phyloP scores from a whole-genome alignment of 2,329 filamentous ascomycete genomes.

The Penicillium occitanis region DNA sequence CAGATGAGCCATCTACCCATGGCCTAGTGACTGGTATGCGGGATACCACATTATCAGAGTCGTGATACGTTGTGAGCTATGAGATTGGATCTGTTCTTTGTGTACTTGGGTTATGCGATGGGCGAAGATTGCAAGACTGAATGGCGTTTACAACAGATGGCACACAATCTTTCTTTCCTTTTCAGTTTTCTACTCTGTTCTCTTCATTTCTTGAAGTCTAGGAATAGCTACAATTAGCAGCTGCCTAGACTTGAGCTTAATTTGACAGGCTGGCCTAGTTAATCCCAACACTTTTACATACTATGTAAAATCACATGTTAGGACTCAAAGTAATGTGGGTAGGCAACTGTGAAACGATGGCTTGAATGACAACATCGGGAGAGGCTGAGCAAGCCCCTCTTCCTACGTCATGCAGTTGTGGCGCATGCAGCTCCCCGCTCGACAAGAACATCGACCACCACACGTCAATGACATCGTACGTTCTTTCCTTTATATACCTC shows the following conservation, averaged over 20 bases:
- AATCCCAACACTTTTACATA: background rate
- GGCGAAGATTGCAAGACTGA: background rate
- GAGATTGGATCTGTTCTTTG: background rate
- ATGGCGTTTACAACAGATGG: background rate
- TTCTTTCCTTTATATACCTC: constrained; percentile 1
- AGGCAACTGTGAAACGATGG: background rate
- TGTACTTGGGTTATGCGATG: background rate
- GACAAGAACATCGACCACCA: background rate
- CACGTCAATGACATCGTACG: constrained; percentile 11
- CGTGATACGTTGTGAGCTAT: background rate
- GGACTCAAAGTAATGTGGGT: constrained; percentile 4
- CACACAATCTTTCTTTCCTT: constrained; percentile 13
- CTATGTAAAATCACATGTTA: constrained; percentile 6
- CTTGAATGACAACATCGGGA: constrained; percentile 10
- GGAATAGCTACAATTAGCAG: background rate
- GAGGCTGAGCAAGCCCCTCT: constrained; percentile 8
- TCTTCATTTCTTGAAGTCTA: background rate
- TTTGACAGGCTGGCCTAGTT: background rate
- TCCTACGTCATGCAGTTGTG: constrained; percentile 18
- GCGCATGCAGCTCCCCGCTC: constrained; percentile 14
- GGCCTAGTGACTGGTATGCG: constrained; percentile 22
- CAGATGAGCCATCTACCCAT: constrained; percentile 19
- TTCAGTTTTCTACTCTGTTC: constrained; percentile 9
- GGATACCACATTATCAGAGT: constrained; percentile 22
- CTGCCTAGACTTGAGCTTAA: background rate